Base-by-base conservation (phyloP, 179 eudicot genomes). In the Camellia oleifera region DNA sequence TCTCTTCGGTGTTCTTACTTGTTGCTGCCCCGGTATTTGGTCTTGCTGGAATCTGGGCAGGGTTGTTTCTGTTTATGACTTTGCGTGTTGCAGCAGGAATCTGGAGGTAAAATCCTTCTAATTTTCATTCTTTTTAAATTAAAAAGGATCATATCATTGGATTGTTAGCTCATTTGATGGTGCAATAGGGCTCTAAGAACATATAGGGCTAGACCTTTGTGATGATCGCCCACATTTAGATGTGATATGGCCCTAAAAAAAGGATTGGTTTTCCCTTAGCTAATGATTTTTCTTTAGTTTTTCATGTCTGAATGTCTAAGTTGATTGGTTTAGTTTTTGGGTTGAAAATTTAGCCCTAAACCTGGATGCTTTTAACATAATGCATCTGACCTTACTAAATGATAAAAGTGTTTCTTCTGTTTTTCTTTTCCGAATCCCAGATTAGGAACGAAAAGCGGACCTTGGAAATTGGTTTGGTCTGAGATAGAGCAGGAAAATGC, bases 31-130 rank as follows among this genome's bases (percentile, higher is more conserved):
- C 98, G 85, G 78, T 58, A 44, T 89, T 54, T 78, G 99, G 99
- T 81, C 92, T 95, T 78, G 84, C 88, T 81, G 98, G 97, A 48
- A 87, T 95, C 61, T 95, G 97, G 99, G 62, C 87, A 6, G 99
- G 97, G 56, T 82, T 95, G 77, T 94, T 92, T 87, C 84, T 95
- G 80, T 95, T 94, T 80, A 94, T 95, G 98, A 85, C 85, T 81
- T 87, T 95, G 90, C 95, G 99, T 46, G 98, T 92, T 15, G 86
- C 86, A 65, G 97, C 97, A 75, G 99, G 99, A 82, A 64, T 85
- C 72, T 94, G 90, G 91, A 91, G 99, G 99, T 95, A 79, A 68
- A 60, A 40, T 82, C 58, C 5, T 48, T 66, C 50, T 3, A 42
- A 26, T 48, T 52, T 11, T 40, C 56, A 1, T 56, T 48, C 46